phyloP scores from a whole-genome alignment of 768 basidiomycete species.

The Amanita pallidorosea region DNA sequence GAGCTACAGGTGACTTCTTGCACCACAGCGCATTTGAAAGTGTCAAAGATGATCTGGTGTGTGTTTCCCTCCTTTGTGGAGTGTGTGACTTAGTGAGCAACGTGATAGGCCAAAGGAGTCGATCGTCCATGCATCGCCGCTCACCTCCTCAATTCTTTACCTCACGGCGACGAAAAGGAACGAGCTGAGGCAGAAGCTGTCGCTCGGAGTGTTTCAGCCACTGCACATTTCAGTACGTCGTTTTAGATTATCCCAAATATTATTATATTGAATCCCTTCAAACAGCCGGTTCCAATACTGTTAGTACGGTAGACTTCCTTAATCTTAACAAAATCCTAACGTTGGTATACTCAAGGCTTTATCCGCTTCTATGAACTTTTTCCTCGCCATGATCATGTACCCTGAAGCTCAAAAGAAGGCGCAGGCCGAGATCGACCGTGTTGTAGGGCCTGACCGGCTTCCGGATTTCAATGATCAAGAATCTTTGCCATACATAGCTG shows the following conservation, averaged over 20 bases:
- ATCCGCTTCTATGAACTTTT: background rate
- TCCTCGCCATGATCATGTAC: constrained; percentile 1
- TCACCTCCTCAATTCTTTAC: background rate
- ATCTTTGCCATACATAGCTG: background rate
- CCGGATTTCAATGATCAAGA: constrained; percentile 2
- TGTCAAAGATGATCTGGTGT: constrained; percentile 23
- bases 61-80: background rate
- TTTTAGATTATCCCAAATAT: background rate
- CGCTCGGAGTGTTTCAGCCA: background rate
- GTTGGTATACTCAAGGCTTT: background rate
- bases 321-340: background rate
- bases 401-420: constrained; percentile 6
- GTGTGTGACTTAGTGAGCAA: background rate
- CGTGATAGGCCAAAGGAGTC: background rate
- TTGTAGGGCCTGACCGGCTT: background rate
- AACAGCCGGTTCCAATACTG: constrained; percentile 8
- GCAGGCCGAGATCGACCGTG: background rate
- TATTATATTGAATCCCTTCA: background rate
- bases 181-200: background rate
- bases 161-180: background rate
- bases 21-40: constrained; percentile 22
- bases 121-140: background rate
- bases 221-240: constrained; percentile 2
- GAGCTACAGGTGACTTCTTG: constrained; percentile 14
- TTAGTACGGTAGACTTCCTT: background rate